Base-by-base conservation (phyloP, 169 alveolate species). In the Eimeria necatrix region DNA sequence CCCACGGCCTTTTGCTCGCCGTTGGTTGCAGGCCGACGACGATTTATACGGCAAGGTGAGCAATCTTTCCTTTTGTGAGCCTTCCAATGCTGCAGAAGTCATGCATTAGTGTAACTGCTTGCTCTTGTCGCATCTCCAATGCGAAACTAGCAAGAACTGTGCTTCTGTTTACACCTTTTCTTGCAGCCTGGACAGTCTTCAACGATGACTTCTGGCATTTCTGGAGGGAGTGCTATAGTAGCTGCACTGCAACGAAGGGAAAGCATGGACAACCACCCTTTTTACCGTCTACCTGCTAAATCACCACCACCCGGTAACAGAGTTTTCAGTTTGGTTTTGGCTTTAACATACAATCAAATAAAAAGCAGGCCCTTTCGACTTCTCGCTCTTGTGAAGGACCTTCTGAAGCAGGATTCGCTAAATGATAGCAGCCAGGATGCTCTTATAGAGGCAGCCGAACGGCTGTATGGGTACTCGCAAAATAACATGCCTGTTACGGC, bases 391-490 rank as follows among this genome's bases (percentile, higher is more conserved):
- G 6, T 49, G n/a, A n/a, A 61, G 24, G 18, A 32, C 12, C 8
- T 51, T 18, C 10, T 48, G 41, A 12, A 6, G 51, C 41, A 74
- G 20, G 6, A 10, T 3, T 32, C 46, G 85, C 85, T 74, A 4
- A 46, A 18, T 16, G 8, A 18, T 4, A 20, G 8, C 18, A 59
- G 49, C 61, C 49, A 74, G 61, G 85, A 74, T 0, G 14, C 60
- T 24, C 85, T 74, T 48, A 14, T 48, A 59, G 32, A 16, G 46
- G 61, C 41, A 18, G 41, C 85, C 41, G 85, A 74, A 41, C 85
- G 85, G 60, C 85, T 74, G 16, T 74, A 59, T 18, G 85, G 85
- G 18, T 74, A 74, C 16, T 53, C 85, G 16, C 41, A 59, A 53
- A 59, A 59, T 14, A 46, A 32, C 85, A 74, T 74, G 85, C 46